Evolutionary conservation across 768 basidiomycete genomes (phyloP).

Genomic region (Trametes gibbosa): DNA sequence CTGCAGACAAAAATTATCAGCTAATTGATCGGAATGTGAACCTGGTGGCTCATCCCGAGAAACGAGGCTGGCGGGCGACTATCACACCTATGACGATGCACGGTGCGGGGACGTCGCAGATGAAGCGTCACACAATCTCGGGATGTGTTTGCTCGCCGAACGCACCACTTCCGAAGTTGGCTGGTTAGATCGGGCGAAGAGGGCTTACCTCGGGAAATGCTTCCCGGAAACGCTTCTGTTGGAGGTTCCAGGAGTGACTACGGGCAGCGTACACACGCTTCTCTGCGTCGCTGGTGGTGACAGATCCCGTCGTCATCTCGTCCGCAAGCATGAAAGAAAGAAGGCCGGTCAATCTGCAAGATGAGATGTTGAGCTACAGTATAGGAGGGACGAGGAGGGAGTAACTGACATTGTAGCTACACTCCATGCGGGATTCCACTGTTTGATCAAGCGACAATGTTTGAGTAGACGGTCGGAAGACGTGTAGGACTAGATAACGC

Average conservation of each 20-base stretch:
- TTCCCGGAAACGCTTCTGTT: conserved; percentile 77
- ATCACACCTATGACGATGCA: neutral
- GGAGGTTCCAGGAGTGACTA: conserved; percentile 85
- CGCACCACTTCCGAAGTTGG: neutral
- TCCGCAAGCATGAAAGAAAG: conserved; percentile 94
- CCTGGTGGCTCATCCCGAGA: too few species aligned
- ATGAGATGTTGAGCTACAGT: neutral
- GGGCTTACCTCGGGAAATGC: conserved; percentile 79
- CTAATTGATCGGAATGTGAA: neutral
- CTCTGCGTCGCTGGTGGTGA: conserved; percentile 75
- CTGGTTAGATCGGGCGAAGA: neutral
- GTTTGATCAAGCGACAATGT: neutral
- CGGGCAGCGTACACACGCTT: conserved; percentile 73
- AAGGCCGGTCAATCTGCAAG: conserved; percentile 79
- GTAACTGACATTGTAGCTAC: conserved; percentile 84
- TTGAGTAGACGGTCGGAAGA: neutral
- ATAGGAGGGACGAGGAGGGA: neutral
- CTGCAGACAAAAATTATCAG: conserved; percentile 39
- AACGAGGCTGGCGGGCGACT: neutral
- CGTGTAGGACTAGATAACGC: conserved; percentile 31
- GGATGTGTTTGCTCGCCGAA: neutral
- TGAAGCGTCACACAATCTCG: conserved; percentile 2
- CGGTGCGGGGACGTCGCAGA: neutral
- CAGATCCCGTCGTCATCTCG: conserved; percentile 95
- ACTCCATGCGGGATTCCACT: conserved; percentile 98